Evolutionary conservation across 768 basidiomycete genomes (phyloP), one percentile per base, ranked within the genome.

Genomic region (Mycena rosella): DNA sequence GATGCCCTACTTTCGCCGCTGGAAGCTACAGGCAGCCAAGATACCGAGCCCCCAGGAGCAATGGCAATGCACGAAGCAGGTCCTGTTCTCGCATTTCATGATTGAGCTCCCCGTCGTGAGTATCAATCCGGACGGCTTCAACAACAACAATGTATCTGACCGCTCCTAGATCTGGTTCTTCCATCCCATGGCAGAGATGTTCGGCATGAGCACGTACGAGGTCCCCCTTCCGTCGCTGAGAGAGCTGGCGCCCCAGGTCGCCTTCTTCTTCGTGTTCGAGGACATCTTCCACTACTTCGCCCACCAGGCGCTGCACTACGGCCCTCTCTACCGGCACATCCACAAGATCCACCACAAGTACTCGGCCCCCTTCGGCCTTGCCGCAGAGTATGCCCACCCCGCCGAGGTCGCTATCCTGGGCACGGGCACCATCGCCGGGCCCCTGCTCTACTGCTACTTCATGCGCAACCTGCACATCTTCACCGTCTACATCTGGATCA

Each of bases 341-440:
- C 96, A 98, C 87, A 97, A 98, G 81, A 85, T 99, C 38, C 98
- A 99, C 79, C 98, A 99, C 88, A 95, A 96, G 76, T 98, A 95
- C 80, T 92, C 92, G 11, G 97, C 97, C 20, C 98, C 98, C 0
- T 98, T 99, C 75, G 98, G 98, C 67, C 89, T 99, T 32, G 96
- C 95, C 2, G 97, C 98, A 3, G 97, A 99, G 79, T 99, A 98
- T 77, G 96, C 98, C 1, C 98, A 99, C 80, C 98, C 98, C 0
- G 89, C 95, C 14, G 98, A 99, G 79, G 94, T 97, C 59, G 89
- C 98, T 77, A 96, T 98, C 72, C 91, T 99, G 59, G 96, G 96
- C 27, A 88, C 90, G 20, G 98, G 97, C 36, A 98, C 97, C 4
- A 89, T 99, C 70, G 84, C 86, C 34, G 96, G 96, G 3, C 97